Percentiles rank a stretch among this genome's conserved stretches.
Evolutionary conservation across 2,329 filamentous ascomycete species (phyloP).

Genomic region (Cladosporium halotolerans): DNA sequence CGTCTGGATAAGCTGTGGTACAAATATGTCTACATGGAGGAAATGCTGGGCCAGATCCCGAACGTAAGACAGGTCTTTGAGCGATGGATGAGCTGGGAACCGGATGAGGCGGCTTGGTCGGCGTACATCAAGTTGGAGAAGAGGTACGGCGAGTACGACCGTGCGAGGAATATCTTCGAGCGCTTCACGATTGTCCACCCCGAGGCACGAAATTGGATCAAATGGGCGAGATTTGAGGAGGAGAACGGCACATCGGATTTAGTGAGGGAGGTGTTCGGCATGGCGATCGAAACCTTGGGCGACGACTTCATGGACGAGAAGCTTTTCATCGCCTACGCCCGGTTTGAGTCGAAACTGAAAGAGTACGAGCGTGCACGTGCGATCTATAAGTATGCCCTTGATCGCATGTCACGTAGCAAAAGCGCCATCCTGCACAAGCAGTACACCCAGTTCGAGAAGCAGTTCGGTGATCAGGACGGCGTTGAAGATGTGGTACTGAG

Average conservation of each 20-base stretch:
- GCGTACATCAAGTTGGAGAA: slow-evolving; percentile 97
- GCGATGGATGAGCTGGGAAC: slow-evolving; percentile 97
- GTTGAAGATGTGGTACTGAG: slow-evolving; percentile 95
- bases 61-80: slow-evolving; percentile 93
- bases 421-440: slow-evolving; percentile 82
- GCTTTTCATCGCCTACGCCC: slow-evolving; percentile 91
- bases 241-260: slow-evolving; percentile 87
- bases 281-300: slow-evolving; percentile 79
- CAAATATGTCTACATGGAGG: slow-evolving; percentile 98
- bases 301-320: slow-evolving; percentile 96
- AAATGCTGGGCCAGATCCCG: slow-evolving; percentile 90
- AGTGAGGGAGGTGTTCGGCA: slow-evolving; percentile 85
- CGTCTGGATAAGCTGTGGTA: slow-evolving; percentile 97
- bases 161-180: slow-evolving; percentile 83
- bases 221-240: slow-evolving; percentile 96
- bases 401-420: slow-evolving; percentile 81
- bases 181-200: slow-evolving; percentile 89
- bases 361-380: slow-evolving; percentile 89
- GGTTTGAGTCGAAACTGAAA: slow-evolving; percentile 89
- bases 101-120: slow-evolving; percentile 90
- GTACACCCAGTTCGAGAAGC: slow-evolving; percentile 97
- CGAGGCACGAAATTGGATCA: slow-evolving; percentile 95
- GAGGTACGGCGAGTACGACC: slow-evolving; percentile 83
- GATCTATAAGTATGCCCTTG: slow-evolving; percentile 94
- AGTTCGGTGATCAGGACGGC: slow-evolving; percentile 87